Evolutionary conservation across 257 asterid species (phyloP).

Genomic region (Nicotiana tomentosiformis): DNA sequence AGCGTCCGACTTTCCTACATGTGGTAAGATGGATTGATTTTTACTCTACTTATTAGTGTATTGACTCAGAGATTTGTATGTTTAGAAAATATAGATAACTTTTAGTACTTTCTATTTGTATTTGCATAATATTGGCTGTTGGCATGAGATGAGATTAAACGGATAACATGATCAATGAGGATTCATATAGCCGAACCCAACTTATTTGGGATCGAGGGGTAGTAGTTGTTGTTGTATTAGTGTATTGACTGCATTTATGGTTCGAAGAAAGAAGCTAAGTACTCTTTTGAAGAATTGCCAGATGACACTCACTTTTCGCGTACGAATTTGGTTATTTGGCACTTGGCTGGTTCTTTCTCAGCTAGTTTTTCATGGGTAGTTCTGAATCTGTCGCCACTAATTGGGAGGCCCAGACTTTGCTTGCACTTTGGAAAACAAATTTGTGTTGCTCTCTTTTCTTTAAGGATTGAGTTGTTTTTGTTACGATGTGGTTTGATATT

Average conservation of each 20-base stretch:
- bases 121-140: too few species aligned
- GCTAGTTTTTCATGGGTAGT: not conserved
- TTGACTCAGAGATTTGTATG: not conserved
- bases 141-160: too few species aligned
- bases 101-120: too few species aligned
- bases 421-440: not conserved
- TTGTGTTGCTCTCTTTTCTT: not conserved
- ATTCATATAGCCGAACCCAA: too few species aligned
- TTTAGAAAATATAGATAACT: too few species aligned
- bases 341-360: not conserved
- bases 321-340: not conserved
- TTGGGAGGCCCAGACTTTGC: not conserved
- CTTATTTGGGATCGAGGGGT: too few species aligned
- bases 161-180: too few species aligned
- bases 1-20: constrained; percentile 78
- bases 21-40: constrained; percentile 35
- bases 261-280: not conserved
- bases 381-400: not conserved
- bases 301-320: not conserved
- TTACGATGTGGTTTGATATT: not conserved
- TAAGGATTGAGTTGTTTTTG: not conserved
- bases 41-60: not conserved
- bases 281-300: not conserved
- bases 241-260: not conserved
- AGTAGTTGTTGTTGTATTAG: too few species aligned